phyloP scores from a whole-genome alignment of 257 asterid species.

The Primulina eburnea region DNA sequence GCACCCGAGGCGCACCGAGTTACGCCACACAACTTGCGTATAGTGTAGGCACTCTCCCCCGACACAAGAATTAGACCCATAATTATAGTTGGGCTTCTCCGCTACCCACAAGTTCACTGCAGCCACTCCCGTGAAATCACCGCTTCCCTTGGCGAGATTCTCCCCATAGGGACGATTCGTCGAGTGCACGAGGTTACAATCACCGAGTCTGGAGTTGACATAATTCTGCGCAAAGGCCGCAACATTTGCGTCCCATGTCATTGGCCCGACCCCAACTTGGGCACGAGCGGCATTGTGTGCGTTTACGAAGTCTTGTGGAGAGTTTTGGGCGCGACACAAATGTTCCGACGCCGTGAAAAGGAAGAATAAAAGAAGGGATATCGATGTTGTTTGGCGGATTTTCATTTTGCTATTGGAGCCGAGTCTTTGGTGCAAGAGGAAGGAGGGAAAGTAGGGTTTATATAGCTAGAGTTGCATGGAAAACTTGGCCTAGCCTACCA shows the following conservation, averaged over 20 bases:
- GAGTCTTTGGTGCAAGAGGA: background rate
- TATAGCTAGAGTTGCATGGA: slow-evolving; percentile 5
- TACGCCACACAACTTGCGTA: slow-evolving; percentile 58
- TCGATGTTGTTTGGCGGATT: slow-evolving; percentile 27
- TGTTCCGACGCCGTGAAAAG: slow-evolving; percentile 3
- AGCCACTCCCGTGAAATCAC: slow-evolving; percentile 23
- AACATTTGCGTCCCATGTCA: slow-evolving; percentile 42
- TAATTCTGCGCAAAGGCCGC: slow-evolving; percentile 44
- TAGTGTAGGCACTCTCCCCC: slow-evolving; percentile 55
- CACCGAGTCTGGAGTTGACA: slow-evolving; percentile 31
- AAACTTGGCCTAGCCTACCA: background rate
- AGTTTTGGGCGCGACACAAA: slow-evolving; percentile 31
- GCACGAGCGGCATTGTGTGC: slow-evolving; percentile 47
- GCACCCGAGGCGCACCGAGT: slow-evolving; percentile 38
- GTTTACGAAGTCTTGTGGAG: slow-evolving; percentile 36
- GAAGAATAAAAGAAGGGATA: slow-evolving; percentile 15
- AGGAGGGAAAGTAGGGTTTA: slow-evolving; percentile 1
- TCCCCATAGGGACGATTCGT: slow-evolving; percentile 35
- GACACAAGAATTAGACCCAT: slow-evolving; percentile 34
- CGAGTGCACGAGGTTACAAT: slow-evolving; percentile 45
- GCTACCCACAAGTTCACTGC: slow-evolving; percentile 44
- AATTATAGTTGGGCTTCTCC: slow-evolving; percentile 30
- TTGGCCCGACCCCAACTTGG: slow-evolving; percentile 34
- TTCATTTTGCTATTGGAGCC: slow-evolving; percentile 14
- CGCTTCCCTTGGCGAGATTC: slow-evolving; percentile 38